Conservation (phyloP, 2,329 filamentous ascomycete genomes). For the Pyricularia grisea region DNA sequence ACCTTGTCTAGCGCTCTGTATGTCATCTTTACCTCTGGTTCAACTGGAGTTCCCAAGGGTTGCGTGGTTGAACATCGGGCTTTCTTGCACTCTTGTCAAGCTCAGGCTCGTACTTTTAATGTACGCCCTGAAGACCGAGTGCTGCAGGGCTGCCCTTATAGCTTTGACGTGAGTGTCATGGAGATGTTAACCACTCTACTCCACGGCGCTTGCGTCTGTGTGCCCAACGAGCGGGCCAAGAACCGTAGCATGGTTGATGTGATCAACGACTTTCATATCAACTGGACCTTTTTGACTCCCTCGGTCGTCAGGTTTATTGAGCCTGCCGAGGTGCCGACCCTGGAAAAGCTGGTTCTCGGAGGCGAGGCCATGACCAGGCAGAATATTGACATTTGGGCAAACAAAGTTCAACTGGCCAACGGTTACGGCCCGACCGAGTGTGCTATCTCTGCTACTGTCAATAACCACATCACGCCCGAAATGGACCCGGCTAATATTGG, state of each 20-base stretch:
- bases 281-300: neutral
- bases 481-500: neutral
- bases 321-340: neutral
- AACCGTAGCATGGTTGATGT: neutral
- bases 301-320: neutral
- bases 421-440: conserved; percentile 22
- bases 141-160: neutral
- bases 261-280: conserved; percentile 1
- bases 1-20: conserved; percentile 26
- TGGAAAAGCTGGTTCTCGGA: conserved; percentile 22
- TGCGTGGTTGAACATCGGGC: neutral
- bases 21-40: conserved; percentile 47
- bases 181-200: conserved; percentile 26
- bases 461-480: neutral
- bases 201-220: conserved; percentile 17
- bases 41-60: conserved; percentile 48
- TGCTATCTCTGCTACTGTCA: conserved; percentile 6
- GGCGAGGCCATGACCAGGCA: conserved; percentile 9
- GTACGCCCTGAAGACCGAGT: neutral
- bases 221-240: neutral
- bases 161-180: conserved; percentile 4
- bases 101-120: conserved; percentile 57
- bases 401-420: conserved; percentile 10
- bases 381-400: neutral
- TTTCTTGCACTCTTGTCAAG: neutral